Percentiles rank a stretch among this genome's conserved stretches.
Evolutionary conservation across 2,329 filamentous ascomycete genomes (phyloP).

Genomic region (Curvularia eragrostidis): DNA sequence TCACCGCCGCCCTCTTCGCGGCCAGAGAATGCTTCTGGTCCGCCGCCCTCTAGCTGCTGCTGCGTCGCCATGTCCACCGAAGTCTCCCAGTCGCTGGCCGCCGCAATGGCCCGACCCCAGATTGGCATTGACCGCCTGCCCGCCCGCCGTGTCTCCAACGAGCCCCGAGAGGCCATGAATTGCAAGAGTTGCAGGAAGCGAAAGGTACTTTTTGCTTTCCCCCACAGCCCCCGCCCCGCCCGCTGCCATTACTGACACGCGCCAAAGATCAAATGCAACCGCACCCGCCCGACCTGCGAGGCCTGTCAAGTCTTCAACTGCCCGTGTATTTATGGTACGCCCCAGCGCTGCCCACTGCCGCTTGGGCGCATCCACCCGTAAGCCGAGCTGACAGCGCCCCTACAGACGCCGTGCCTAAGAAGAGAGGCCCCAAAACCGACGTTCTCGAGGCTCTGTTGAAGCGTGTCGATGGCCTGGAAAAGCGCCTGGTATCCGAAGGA

Average conservation of each 20-base stretch:
- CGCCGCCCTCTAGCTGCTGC: constrained; percentile 23
- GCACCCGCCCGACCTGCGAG: constrained; percentile 82
- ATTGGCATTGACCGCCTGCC: constrained; percentile 82
- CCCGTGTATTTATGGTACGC: constrained; percentile 81
- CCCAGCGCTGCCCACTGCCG: not conserved
- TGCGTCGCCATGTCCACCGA: constrained; percentile 42
- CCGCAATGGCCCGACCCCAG: constrained; percentile 73
- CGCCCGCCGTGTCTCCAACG: constrained; percentile 71
- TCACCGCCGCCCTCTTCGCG: constrained; percentile 20
- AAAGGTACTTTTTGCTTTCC: constrained; percentile 68
- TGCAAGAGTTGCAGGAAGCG: constrained; percentile 93
- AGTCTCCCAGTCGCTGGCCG: constrained; percentile 38
- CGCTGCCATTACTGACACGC: not conserved
- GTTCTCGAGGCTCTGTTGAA: constrained; percentile 84
- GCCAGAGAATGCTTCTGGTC: constrained; percentile 46
- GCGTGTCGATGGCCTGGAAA: constrained; percentile 83
- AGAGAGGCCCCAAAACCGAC: constrained; percentile 88
- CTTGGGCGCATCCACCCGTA: constrained; percentile 7
- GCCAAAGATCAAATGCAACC: constrained; percentile 86
- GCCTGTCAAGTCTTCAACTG: constrained; percentile 90
- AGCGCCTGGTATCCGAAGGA: constrained; percentile 68
- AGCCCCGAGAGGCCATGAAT: constrained; percentile 90
- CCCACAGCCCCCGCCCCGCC: constrained; percentile 8
- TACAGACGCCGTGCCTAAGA: constrained; percentile 85
- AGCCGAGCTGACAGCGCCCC: constrained; percentile 26